A percentile compares a stretch with the other conserved stretches of the same genome.
Conservation (phyloP, 2,329 filamentous ascomycete species). For the Clonostachys sp. region DNA sequence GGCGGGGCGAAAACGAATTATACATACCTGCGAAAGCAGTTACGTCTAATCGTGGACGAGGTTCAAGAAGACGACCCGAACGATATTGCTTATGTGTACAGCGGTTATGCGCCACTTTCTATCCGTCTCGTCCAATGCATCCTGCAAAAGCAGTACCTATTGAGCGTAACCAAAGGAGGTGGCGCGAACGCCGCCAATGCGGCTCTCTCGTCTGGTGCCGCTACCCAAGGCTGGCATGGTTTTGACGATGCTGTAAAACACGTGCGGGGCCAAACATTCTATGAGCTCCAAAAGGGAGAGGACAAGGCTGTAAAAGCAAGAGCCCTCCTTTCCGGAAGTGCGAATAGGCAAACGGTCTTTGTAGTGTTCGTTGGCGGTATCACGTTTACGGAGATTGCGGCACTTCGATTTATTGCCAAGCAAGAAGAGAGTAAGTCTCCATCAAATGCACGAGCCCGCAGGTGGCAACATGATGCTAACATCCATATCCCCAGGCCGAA, state of each 20-base stretch:
- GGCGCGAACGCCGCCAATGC: slow-evolving; percentile 17
- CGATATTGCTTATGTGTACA: slow-evolving; percentile 97
- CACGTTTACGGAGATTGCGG: slow-evolving; percentile 93
- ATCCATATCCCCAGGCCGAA: slow-evolving; percentile 47
- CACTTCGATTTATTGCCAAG: slow-evolving; percentile 81
- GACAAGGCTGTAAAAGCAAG: slow-evolving; percentile 88
- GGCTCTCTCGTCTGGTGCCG: slow-evolving; percentile 37
- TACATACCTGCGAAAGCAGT: slow-evolving; percentile 76
- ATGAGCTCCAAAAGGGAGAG: slow-evolving; percentile 86
- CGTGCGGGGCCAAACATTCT: slow-evolving; percentile 83
- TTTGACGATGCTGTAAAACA: slow-evolving; percentile 92
- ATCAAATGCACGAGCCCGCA: not conserved
- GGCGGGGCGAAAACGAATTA: slow-evolving; percentile 80
- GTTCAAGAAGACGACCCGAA: slow-evolving; percentile 93
- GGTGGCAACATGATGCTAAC: not conserved
- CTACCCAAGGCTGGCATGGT: slow-evolving; percentile 80
- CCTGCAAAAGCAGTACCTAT: slow-evolving; percentile 82
- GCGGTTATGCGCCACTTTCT: slow-evolving; percentile 90
- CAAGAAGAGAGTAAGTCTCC: slow-evolving; percentile 64
- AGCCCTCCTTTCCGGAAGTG: slow-evolving; percentile 75
- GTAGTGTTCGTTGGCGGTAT: slow-evolving; percentile 98
- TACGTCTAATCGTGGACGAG: slow-evolving; percentile 90
- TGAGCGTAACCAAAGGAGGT: slow-evolving; percentile 63
- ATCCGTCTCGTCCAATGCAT: slow-evolving; percentile 89
- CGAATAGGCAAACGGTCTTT: slow-evolving; percentile 78